These are phyloP conservation scores for Xylariaceae sp. DNA, from an alignment of 2,329 filamentous ascomycete species.

Conservation along the genomic window DNA sequence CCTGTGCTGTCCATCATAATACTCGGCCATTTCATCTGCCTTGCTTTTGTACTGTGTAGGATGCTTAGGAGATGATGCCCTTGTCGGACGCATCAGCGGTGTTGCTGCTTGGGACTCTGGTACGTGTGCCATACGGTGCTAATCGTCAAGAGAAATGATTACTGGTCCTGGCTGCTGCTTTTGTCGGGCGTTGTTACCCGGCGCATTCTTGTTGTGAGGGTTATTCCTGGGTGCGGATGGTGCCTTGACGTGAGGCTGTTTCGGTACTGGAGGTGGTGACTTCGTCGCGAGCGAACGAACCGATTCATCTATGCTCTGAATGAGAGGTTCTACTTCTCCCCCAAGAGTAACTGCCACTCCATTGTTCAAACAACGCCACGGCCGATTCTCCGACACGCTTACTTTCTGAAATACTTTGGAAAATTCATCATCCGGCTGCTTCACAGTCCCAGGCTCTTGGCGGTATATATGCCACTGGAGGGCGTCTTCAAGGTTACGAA, in stretches of 20 bases:
- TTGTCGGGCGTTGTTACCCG: constrained; percentile 17
- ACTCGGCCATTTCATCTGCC: too few relatives aligned
- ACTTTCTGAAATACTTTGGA: constrained; percentile 26
- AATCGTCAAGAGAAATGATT: constrained; percentile 19
- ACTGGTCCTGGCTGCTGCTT: constrained; percentile 11
- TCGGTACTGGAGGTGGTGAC: constrained; percentile 26
- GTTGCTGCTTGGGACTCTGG: too few relatives aligned
- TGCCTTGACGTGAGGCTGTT: constrained; percentile 21
- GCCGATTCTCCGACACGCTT: constrained; percentile 24
- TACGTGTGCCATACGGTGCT: background rate
- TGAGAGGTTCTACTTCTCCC: constrained; percentile 42
- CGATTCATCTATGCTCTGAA: constrained; percentile 45
- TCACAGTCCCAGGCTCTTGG: constrained; percentile 20
- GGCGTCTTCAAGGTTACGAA: constrained; percentile 45
- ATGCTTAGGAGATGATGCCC: too few relatives aligned
- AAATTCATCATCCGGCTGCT: constrained; percentile 28
- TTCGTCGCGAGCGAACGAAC: constrained; percentile 35
- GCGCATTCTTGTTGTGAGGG: constrained; percentile 18
- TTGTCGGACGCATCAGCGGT: too few relatives aligned
- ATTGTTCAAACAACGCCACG: constrained; percentile 29
- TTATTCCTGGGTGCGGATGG: constrained; percentile 13
- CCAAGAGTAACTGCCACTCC: constrained; percentile 41
- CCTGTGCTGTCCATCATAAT: too few relatives aligned
- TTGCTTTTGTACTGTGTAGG: too few relatives aligned
- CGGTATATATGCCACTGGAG: constrained; percentile 50